Evolutionary conservation across 495 filamentous ascomycete genomes (phyloP).

Genomic region (Talaromyces ruber): DNA sequence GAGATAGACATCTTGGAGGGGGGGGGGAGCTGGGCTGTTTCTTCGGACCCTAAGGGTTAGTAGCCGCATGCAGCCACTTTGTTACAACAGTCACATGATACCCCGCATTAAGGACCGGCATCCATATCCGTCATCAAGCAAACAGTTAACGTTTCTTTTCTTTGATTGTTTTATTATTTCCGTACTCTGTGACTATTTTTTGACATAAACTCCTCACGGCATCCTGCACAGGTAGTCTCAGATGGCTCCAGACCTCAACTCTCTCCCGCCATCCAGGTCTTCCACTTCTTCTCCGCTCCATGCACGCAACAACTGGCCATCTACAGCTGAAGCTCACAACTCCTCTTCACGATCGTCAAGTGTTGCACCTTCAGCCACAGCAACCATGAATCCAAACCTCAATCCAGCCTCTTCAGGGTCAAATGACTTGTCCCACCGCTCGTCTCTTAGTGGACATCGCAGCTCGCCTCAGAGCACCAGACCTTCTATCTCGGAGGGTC

Average conservation of each 20-base stretch:
- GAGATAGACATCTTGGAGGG: no score
- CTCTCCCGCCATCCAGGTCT: constrained; percentile 57
- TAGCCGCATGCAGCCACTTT: neutral
- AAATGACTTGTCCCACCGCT: constrained; percentile 52
- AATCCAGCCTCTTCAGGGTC: constrained; percentile 26
- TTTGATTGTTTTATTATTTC: neutral
- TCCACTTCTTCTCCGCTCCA: constrained; percentile 31
- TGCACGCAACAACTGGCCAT: constrained; percentile 23
- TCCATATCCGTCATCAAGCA: neutral
- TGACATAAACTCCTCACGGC: neutral
- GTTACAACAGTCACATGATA: neutral
- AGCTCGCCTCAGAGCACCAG: constrained; percentile 49
- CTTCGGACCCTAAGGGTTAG: neutral
- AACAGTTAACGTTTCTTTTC: neutral
- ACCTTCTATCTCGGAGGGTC: constrained; percentile 33
- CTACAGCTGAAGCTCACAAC: constrained; percentile 20
- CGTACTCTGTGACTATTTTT: neutral
- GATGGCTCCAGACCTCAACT: constrained; percentile 70
- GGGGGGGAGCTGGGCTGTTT: no score
- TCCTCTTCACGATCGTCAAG: constrained; percentile 45
- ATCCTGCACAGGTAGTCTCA: neutral
- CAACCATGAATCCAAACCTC: neutral
- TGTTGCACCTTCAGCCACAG: constrained; percentile 49
- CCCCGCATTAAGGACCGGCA: neutral
- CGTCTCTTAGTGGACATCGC: constrained; percentile 47